phyloP scores from a whole-genome alignment of 2,329 filamentous ascomycete genomes.

The Ophiostoma tasmaniense region DNA sequence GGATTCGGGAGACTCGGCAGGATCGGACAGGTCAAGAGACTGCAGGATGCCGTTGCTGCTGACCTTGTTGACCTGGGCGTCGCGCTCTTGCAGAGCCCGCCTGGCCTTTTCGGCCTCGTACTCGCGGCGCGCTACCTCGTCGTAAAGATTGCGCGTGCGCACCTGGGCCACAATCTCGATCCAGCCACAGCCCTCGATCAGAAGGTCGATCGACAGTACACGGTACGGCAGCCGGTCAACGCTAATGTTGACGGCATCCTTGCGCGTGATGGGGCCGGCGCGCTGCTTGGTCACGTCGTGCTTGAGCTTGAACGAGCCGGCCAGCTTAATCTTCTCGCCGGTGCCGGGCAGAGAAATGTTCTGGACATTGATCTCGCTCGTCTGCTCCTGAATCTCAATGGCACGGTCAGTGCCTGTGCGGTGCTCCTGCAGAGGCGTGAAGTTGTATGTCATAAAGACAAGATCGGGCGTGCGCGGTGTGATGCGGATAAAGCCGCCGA shows the following conservation, averaged over 20 bases:
- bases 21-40: conserved; percentile 26
- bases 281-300: conserved; percentile 78
- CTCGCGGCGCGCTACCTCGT: conserved; percentile 11
- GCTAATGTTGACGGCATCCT: conserved; percentile 52
- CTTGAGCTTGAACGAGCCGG: conserved; percentile 65
- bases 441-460: conserved; percentile 73
- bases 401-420: conserved; percentile 75
- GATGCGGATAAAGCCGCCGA: conserved; percentile 81
- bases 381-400: conserved; percentile 58
- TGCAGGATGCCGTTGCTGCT: conserved; percentile 19
- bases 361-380: conserved; percentile 48
- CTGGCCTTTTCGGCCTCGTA: conserved; percentile 8
- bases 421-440: conserved; percentile 70
- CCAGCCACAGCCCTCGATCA: conserved; percentile 91
- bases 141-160: conserved; percentile 45
- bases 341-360: conserved; percentile 55
- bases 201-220: conserved; percentile 70
- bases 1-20: too few species aligned
- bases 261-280: conserved; percentile 62
- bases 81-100: neutral
- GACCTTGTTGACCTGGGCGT: neutral
- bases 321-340: conserved; percentile 53
- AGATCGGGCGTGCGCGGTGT: conserved; percentile 60
- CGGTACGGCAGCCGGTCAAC: conserved; percentile 67
- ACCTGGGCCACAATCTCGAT: conserved; percentile 81